phyloP scores from a whole-genome alignment of 148 eudicot species.

The Dianthus caryophyllus region DNA sequence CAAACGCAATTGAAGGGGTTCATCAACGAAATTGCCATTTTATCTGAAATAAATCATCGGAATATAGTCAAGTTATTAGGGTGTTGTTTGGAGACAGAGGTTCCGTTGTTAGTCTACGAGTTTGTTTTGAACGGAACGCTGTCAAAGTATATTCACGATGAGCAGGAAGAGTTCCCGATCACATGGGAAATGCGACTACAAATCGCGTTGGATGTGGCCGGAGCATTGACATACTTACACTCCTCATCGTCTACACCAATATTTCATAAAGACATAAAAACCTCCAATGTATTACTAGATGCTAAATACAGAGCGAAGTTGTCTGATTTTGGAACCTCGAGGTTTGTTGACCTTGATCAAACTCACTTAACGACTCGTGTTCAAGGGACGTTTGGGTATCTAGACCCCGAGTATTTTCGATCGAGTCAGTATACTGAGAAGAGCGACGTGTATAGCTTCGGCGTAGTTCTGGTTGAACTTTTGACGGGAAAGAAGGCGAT shows the following conservation, averaged over 20 bases:
- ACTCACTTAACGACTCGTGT: conserved; percentile 30
- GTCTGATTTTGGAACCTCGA: conserved; percentile 30
- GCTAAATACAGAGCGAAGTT: conserved; percentile 26
- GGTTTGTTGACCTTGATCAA: conserved; percentile 20
- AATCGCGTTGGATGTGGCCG: conserved; percentile 29
- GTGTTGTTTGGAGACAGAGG: conserved; percentile 33
- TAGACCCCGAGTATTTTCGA: conserved; percentile 27
- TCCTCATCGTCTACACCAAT: conserved; percentile 25
- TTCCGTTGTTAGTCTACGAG: conserved; percentile 29
- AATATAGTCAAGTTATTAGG: conserved; percentile 26
- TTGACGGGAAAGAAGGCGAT: conserved; percentile 21
- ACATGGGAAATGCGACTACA: conserved; percentile 29
- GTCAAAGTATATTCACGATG: conserved; percentile 16
- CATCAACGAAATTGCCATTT: conserved; percentile 28
- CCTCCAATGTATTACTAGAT: conserved; percentile 29
- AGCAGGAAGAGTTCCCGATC: conserved; percentile 23
- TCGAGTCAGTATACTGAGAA: conserved; percentile 21
- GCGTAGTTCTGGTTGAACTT: conserved; percentile 26
- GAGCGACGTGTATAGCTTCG: conserved; percentile 23
- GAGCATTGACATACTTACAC: conserved; percentile 28
- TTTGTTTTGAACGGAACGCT: conserved; percentile 28
- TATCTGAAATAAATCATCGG: conserved; percentile 30
- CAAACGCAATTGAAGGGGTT: conserved; percentile 15
- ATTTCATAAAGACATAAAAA: conserved; percentile 27
- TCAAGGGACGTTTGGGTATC: conserved; percentile 31